phyloP scores from a whole-genome alignment of 371 early-diverging fungal species.

The Syncephalastrum racemosum region DNA sequence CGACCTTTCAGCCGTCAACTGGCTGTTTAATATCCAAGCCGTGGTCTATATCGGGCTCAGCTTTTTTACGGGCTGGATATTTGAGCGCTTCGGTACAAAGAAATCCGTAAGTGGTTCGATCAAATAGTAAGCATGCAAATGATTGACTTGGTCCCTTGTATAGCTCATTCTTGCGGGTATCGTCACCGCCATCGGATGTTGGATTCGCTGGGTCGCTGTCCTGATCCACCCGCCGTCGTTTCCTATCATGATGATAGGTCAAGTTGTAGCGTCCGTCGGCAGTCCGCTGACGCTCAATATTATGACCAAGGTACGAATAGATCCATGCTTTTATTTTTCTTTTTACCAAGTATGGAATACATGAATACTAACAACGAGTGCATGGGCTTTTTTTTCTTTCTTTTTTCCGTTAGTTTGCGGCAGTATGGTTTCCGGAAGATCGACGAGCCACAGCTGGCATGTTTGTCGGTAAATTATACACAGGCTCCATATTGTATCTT shows the following conservation, averaged over 20 bases:
- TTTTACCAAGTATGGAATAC: not conserved
- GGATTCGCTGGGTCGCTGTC: slow-evolving; percentile 58
- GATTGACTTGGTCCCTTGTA: not conserved
- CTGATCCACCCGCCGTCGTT: slow-evolving; percentile 37
- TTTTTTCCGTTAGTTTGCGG: slow-evolving; percentile 17
- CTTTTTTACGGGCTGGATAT: slow-evolving; percentile 50
- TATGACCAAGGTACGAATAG: slow-evolving; percentile 44
- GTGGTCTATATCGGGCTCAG: slow-evolving; percentile 52
- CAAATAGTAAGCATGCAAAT: not conserved
- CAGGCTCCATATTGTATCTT: not conserved
- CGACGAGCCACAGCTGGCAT: slow-evolving; percentile 34
- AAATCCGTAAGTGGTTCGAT: slow-evolving; percentile 29
- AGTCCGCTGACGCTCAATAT: slow-evolving; percentile 64
- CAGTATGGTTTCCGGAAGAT: slow-evolving; percentile 35
- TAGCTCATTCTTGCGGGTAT: slow-evolving; percentile 50
- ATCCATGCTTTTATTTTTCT: not conserved
- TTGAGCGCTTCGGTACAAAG: slow-evolving; percentile 48
- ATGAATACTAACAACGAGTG: not conserved
- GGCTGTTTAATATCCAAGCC: slow-evolving; percentile 46
- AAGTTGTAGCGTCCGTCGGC: slow-evolving; percentile 57
- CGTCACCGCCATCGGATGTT: slow-evolving; percentile 53
- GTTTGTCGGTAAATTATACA: slow-evolving; percentile 27
- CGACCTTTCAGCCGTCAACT: slow-evolving; percentile 33
- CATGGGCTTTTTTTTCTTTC: not conserved
- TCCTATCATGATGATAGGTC: slow-evolving; percentile 57